Percentiles rank a stretch among this genome's conserved stretches.
Evolutionary conservation across 192 early-diverging fungal species (phyloP).

Genomic region (Backusella australiensis): DNA sequence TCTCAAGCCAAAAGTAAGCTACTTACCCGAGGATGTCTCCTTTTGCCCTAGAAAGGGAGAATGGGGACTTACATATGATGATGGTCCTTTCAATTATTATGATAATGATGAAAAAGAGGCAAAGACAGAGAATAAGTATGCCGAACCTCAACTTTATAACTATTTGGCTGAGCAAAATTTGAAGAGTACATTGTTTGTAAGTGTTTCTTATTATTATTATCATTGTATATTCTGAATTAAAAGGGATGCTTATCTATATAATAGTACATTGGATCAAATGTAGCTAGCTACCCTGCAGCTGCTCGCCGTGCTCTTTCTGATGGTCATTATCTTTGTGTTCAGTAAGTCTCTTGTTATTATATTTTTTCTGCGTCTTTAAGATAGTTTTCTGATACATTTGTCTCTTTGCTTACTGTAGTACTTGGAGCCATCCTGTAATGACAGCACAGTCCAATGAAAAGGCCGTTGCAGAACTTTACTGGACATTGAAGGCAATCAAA

Average conservation of each 20-base stretch:
- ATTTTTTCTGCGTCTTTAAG: neutral
- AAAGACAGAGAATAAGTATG: neutral
- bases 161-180: conserved; percentile 16
- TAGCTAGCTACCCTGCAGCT: conserved; percentile 28
- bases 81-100: conserved; percentile 20
- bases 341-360: neutral
- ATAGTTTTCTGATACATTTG: neutral
- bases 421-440: conserved; percentile 55
- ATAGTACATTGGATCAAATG: conserved; percentile 37
- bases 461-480: conserved; percentile 53
- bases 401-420: conserved; percentile 33
- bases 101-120: conserved; percentile 5
- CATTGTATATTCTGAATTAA: neutral
- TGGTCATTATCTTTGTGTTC: conserved; percentile 59
- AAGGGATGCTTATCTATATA: neutral
- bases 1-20: neutral
- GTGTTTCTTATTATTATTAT: neutral
- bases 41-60: conserved; percentile 18
- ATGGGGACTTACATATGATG: conserved; percentile 27
- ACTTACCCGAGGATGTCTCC: conserved; percentile 10
- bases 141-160: conserved; percentile 22
- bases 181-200: conserved; percentile 23
- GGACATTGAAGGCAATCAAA: conserved; percentile 42
- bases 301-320: conserved; percentile 22
- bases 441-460: conserved; percentile 52